A percentile compares a stretch with the other conserved stretches of the same genome.
These are phyloP conservation scores for Elsinoe fawcettii DNA, from an alignment of 2,329 filamentous ascomycete genomes.

Conservation along the genomic window DNA sequence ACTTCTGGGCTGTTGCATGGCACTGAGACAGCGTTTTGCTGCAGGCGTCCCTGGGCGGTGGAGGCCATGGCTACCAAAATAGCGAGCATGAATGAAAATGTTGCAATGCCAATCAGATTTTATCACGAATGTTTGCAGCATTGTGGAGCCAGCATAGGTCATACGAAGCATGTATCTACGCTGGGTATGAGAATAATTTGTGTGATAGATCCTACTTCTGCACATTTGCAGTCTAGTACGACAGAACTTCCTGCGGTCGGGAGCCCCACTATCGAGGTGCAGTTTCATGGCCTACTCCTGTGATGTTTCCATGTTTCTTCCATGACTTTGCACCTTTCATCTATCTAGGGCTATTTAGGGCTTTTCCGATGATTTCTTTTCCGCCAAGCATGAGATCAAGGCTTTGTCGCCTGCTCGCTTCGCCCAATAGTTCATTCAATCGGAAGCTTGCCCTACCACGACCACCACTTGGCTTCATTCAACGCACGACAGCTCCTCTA, in stretches of 20 bases:
- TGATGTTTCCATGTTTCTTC: background rate
- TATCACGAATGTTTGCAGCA: too few relatives aligned
- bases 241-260: too few relatives aligned
- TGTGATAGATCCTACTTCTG: too few relatives aligned
- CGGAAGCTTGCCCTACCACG: background rate
- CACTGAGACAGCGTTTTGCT: background rate
- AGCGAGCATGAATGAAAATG: slow-evolving; percentile 9
- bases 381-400: background rate
- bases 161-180: too few relatives aligned
- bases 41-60: slow-evolving; percentile 7
- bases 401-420: background rate
- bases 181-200: too few relatives aligned
- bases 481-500: background rate
- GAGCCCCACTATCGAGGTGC: background rate
- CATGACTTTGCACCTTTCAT: background rate
- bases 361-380: background rate
- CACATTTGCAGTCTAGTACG: too few relatives aligned
- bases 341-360: slow-evolving; percentile 3
- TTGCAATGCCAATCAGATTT: background rate
- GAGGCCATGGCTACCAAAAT: slow-evolving; percentile 10
- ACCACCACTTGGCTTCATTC: background rate
- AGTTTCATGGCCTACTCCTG: background rate
- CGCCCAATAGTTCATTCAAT: background rate
- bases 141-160: too few relatives aligned
- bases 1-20: background rate